Conservation (phyloP, 2,329 filamentous ascomycete genomes). For the Colletotrichum melonis region DNA sequence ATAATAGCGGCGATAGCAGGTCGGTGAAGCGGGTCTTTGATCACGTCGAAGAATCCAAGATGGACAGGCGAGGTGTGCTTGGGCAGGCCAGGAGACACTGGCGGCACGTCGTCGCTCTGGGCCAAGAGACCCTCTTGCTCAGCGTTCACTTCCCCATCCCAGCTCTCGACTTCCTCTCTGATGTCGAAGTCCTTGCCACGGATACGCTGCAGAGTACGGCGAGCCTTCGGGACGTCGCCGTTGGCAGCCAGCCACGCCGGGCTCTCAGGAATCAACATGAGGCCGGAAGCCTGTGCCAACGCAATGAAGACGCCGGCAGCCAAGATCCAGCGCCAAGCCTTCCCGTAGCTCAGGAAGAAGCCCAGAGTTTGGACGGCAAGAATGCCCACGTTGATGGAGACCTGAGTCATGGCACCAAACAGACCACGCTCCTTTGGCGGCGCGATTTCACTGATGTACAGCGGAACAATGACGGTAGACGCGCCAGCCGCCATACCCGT, state of each 20-base stretch:
- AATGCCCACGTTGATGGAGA: conserved; percentile 94
- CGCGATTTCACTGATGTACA: conserved; percentile 94
- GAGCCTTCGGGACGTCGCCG: conserved; percentile 70
- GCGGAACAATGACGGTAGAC: conserved; percentile 89
- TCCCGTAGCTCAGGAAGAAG: conserved; percentile 85
- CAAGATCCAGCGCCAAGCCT: conserved; percentile 86
- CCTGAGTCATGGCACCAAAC: conserved; percentile 87
- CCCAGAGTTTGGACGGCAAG: conserved; percentile 85
- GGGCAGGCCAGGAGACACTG: conserved; percentile 38
- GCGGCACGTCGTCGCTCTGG: conserved; percentile 38
- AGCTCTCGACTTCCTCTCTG: conserved; percentile 76
- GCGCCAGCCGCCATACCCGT: conserved; percentile 89
- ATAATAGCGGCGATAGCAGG: conserved; percentile 85
- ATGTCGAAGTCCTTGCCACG: conserved; percentile 78
- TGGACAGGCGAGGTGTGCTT: conserved; percentile 46
- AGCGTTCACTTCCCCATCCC: conserved; percentile 59
- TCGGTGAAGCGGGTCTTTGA: conserved; percentile 74
- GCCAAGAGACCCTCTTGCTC: conserved; percentile 80
- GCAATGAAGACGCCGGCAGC: conserved; percentile 78
- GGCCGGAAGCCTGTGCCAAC: conserved; percentile 72
- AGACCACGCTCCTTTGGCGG: conserved; percentile 80
- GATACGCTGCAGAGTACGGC: conserved; percentile 77
- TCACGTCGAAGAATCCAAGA: conserved; percentile 73
- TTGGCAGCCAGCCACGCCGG: conserved; percentile 86
- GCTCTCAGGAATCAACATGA: conserved; percentile 86